phyloP scores from a whole-genome alignment of 1,284 basidiomycete genomes.

The Macrocybe sp. region DNA sequence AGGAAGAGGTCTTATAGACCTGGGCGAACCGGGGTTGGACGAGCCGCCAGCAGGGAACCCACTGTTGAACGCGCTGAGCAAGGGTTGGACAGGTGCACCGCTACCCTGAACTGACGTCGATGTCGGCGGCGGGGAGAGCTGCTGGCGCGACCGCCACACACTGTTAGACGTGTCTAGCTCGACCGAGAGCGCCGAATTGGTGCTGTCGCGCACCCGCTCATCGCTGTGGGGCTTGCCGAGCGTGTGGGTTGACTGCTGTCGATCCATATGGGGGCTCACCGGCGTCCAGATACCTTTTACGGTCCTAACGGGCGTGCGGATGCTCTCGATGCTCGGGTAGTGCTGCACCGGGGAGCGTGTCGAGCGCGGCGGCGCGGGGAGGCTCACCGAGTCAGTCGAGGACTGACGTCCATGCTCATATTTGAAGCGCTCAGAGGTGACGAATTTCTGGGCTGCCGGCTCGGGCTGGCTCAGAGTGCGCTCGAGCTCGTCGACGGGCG shows the following conservation, averaged over 20 bases:
- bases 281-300: constrained; percentile 7
- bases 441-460: constrained; percentile 9
- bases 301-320: neutral
- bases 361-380: constrained; percentile 25
- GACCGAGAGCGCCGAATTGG: neutral
- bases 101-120: no score
- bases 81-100: constrained; percentile 1
- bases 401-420: constrained; percentile 15
- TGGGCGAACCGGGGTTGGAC: neutral
- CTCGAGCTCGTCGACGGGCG: constrained; percentile 28
- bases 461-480: constrained; percentile 23
- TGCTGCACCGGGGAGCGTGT: constrained; percentile 20
- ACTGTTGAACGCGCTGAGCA: constrained; percentile 8
- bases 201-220: neutral
- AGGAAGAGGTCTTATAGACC: constrained; percentile 3
- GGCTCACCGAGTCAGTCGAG: constrained; percentile 15
- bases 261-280: neutral
- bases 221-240: constrained; percentile 8
- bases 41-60: constrained; percentile 5
- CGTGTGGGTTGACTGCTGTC: constrained; percentile 11
- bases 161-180: constrained; percentile 5
- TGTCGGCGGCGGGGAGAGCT: no score
- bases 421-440: constrained; percentile 5
- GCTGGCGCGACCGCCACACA: no score
- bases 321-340: constrained; percentile 10